Percentiles rank a stretch among this genome's conserved stretches.
These are phyloP conservation scores for Phyllosticta citriasiana DNA, from an alignment of 2,329 filamentous ascomycete genomes.

Conservation along the genomic window DNA sequence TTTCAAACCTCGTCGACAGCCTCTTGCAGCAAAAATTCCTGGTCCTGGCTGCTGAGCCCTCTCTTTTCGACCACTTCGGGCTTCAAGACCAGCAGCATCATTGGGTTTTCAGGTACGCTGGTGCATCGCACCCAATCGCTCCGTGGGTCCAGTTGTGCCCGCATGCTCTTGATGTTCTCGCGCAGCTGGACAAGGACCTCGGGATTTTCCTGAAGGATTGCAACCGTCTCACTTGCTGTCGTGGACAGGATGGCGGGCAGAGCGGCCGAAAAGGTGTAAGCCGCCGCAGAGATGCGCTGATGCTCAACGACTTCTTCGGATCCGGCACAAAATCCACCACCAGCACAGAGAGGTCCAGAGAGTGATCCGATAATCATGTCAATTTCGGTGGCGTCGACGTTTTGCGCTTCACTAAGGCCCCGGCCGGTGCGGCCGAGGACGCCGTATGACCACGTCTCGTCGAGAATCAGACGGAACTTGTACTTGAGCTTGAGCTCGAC, in stretches of 20 bases:
- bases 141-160: conserved; percentile 76
- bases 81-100: conserved; percentile 77
- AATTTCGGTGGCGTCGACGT: conserved; percentile 84
- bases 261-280: conserved; percentile 93
- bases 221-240: conserved; percentile 86
- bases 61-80: conserved; percentile 66
- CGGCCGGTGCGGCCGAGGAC: conserved; percentile 85
- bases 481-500: conserved; percentile 90
- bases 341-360: conserved; percentile 79
- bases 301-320: conserved; percentile 88
- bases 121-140: conserved; percentile 87
- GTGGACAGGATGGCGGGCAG: conserved; percentile 88
- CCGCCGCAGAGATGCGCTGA: conserved; percentile 82
- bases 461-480: conserved; percentile 95
- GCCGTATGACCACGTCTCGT: conserved; percentile 96
- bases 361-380: conserved; percentile 97
- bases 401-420: conserved; percentile 90
- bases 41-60: conserved; percentile 60
- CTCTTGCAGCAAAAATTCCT: conserved; percentile 78
- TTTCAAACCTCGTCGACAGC: conserved; percentile 83
- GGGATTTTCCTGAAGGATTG: conserved; percentile 75
- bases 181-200: conserved; percentile 69
- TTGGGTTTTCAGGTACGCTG: conserved; percentile 73
- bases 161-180: conserved; percentile 80
- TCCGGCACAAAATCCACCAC: conserved; percentile 92